Conservation (phyloP, 805 yeast genomes). For the Saccharomyces kudriavzevii region DNA sequence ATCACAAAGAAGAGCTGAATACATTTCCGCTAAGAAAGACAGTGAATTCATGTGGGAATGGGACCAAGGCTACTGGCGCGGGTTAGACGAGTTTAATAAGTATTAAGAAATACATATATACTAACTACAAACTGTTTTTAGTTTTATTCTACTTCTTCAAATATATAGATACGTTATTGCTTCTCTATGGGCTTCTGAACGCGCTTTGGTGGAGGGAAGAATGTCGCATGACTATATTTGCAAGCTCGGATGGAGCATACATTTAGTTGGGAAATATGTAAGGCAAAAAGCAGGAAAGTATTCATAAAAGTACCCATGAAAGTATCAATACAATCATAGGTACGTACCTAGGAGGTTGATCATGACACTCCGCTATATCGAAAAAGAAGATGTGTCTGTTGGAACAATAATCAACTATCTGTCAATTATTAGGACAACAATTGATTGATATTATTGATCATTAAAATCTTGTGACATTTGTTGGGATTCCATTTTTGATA, state of each 20-base stretch:
- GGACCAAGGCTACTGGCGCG: conserved; percentile 77
- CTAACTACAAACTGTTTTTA: background rate
- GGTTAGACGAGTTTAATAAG: conserved; percentile 31
- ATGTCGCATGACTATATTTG: background rate
- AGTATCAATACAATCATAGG: background rate
- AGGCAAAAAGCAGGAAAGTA: too few species aligned
- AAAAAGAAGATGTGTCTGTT: too few species aligned
- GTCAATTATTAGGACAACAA: too few species aligned
- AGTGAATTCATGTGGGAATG: conserved; percentile 73
- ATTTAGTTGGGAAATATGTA: too few species aligned
- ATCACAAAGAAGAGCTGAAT: conserved; percentile 52
- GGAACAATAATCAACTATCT: too few species aligned
- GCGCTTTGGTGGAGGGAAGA: background rate
- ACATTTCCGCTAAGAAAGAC: conserved; percentile 46
- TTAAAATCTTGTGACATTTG: too few species aligned
- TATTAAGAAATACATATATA: conserved; percentile 1
- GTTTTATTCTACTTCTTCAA: background rate
- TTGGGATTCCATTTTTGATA: too few species aligned
- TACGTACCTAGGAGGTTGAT: too few species aligned
- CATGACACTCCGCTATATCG: too few species aligned
- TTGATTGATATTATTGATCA: too few species aligned
- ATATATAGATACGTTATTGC: background rate
- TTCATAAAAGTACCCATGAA: too few species aligned
- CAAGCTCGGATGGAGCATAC: background rate
- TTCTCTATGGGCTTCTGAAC: background rate